Conservation (phyloP, 371 early-diverging fungal species). For the Sporodiniella umbellata region DNA sequence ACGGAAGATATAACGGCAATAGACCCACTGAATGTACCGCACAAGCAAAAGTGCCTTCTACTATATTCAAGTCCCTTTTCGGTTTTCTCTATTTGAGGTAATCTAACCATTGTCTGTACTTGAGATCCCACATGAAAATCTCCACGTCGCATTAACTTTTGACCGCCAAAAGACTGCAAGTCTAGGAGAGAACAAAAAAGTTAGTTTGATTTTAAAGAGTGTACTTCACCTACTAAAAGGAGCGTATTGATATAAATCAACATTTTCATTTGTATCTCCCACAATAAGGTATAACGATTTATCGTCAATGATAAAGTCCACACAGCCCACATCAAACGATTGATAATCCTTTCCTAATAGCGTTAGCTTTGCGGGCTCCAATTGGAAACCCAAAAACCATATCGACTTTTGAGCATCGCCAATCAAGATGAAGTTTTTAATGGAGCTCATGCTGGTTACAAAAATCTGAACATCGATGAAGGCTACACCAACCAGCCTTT, state of each 20-base stretch:
- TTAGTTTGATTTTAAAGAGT: not conserved
- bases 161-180: constrained; percentile 85
- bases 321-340: constrained; percentile 65
- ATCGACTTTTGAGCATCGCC: constrained; percentile 92
- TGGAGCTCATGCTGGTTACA: constrained; percentile 75
- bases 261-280: constrained; percentile 80
- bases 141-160: constrained; percentile 85
- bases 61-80: constrained; percentile 29
- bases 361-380: constrained; percentile 89
- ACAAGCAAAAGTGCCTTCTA: constrained; percentile 47
- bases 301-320: constrained; percentile 80
- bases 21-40: constrained; percentile 66
- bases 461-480: constrained; percentile 95
- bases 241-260: constrained; percentile 82
- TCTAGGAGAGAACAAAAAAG: constrained; percentile 36
- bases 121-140: constrained; percentile 84
- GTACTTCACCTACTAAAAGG: constrained; percentile 69
- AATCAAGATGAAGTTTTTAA: constrained; percentile 91
- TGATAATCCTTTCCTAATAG: constrained; percentile 90
- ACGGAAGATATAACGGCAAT: constrained; percentile 76
- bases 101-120: constrained; percentile 61
- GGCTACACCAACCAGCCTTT: constrained; percentile 89
- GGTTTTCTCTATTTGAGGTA: constrained; percentile 45
- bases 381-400: constrained; percentile 96
- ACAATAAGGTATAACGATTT: constrained; percentile 71